phyloP scores from a whole-genome alignment of 495 filamentous ascomycete genomes.

The Pyrenula massariospora region DNA sequence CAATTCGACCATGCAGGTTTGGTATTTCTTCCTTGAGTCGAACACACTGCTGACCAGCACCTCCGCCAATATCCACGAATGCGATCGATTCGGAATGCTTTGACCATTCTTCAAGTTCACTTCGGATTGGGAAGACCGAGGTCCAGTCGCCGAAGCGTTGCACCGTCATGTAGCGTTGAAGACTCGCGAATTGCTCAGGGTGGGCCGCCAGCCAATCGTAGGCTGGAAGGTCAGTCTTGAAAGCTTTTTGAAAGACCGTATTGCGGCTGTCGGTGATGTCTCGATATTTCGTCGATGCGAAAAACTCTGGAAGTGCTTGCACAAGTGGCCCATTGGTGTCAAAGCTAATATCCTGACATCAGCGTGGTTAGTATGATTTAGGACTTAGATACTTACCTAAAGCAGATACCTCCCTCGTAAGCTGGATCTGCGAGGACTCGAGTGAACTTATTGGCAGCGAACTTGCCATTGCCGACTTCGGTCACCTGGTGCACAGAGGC shows the following conservation, averaged over 20 bases:
- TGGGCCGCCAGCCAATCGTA: conserved; percentile 27
- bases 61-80: conserved; percentile 45
- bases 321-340: conserved; percentile 14
- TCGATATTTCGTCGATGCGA: conserved; percentile 25
- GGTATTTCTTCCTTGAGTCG: conserved; percentile 20
- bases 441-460: conserved; percentile 19
- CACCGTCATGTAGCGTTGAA: conserved; percentile 27
- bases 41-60: conserved; percentile 33
- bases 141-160: conserved; percentile 20
- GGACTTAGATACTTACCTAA: conserved; percentile 13
- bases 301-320: conserved; percentile 24
- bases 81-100: conserved; percentile 16
- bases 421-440: conserved; percentile 14
- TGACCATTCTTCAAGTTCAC: not conserved
- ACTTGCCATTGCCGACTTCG: conserved; percentile 22
- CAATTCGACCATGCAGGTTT: conserved; percentile 21
- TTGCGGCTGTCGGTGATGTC: conserved; percentile 20
- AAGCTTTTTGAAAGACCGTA: conserved; percentile 28
- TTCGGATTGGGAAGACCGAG: conserved; percentile 12
- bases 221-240: conserved; percentile 23
- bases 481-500: conserved; percentile 22
- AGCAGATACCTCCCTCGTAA: conserved; percentile 17
- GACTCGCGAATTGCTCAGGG: conserved; percentile 20
- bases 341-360: conserved; percentile 13
- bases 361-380: not conserved